Conservation (phyloP, 2,329 filamentous ascomycete genomes). For the Trichoderma endophyticum region DNA sequence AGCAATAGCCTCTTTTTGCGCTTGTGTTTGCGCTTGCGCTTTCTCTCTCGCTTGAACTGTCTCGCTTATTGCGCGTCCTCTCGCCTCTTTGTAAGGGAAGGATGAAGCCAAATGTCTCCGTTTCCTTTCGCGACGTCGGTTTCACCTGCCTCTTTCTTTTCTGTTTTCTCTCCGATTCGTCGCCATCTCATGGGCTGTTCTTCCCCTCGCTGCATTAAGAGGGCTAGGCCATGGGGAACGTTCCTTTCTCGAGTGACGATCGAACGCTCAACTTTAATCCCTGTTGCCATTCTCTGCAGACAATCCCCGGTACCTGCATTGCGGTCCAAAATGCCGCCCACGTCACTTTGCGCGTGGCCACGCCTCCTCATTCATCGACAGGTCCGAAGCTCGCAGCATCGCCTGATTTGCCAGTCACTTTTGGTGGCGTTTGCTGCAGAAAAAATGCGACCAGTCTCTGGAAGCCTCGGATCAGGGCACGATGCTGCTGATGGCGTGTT, state of each 20-base stretch:
- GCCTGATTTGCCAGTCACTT: background rate
- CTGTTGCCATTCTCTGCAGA: slow-evolving; percentile 11
- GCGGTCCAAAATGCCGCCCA: slow-evolving; percentile 17
- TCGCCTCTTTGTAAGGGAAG: background rate
- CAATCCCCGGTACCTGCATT: slow-evolving; percentile 16
- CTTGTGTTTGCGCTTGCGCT: background rate
- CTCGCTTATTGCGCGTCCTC: background rate
- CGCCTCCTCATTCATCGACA: background rate
- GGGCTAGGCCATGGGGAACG: background rate
- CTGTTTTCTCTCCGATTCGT: background rate
- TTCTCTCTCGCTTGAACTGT: background rate
- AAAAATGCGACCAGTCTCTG: background rate
- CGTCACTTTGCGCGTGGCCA: slow-evolving; percentile 15
- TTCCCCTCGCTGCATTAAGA: background rate
- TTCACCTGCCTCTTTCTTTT: background rate
- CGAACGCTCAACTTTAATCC: background rate
- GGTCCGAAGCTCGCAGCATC: background rate
- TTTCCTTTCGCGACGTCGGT: background rate
- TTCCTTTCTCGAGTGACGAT: background rate
- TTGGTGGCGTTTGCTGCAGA: background rate
- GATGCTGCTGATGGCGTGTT: background rate
- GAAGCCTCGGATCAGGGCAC: background rate
- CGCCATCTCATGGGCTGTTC: background rate
- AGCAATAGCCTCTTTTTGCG: background rate
- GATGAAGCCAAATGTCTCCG: background rate